Conservation (phyloP, 352 stramenopile genomes). For the Globisporangium cylindrosporum region DNA sequence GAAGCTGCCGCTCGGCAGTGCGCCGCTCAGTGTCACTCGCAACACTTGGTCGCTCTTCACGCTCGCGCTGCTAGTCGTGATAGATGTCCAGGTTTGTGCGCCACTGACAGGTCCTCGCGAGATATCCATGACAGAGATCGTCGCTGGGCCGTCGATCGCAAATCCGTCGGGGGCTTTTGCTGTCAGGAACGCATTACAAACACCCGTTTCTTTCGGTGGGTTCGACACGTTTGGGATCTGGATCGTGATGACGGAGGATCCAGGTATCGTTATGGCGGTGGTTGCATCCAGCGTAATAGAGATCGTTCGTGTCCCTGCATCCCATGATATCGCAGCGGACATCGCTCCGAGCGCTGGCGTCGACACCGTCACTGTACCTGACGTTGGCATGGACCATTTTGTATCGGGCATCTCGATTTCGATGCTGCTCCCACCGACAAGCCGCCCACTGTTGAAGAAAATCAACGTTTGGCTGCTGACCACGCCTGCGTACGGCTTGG, state of each 20-base stretch:
- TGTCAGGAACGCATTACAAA: conserved; percentile 37
- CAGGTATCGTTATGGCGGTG: conserved; percentile 18
- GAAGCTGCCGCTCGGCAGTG: conserved; percentile 47
- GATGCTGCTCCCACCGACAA: conserved; percentile 34
- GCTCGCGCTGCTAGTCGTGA: conserved; percentile 41
- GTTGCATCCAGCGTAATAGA: conserved; percentile 27
- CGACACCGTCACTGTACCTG: conserved; percentile 28
- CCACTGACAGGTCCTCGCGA: conserved; percentile 32
- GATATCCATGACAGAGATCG: conserved; percentile 43
- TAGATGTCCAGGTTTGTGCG: conserved; percentile 31
- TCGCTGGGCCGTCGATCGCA: conserved; percentile 48
- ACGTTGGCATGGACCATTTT: conserved; percentile 34
- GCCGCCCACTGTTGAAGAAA: conserved; percentile 42
- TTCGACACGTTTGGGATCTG: conserved; percentile 37
- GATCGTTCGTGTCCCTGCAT: conserved; percentile 28
- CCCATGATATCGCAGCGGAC: conserved; percentile 30
- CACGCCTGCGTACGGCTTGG: conserved; percentile 39
- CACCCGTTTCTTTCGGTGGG: conserved; percentile 49
- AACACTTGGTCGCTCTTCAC: conserved; percentile 55
- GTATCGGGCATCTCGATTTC: conserved; percentile 45
- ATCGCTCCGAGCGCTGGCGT: conserved; percentile 27
- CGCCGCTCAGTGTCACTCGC: conserved; percentile 38
- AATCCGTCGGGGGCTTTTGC: conserved; percentile 32
- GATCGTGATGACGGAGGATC: conserved; percentile 31
- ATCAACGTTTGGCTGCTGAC: conserved; percentile 43